These are phyloP conservation scores for Noccaea caerulescens DNA, from an alignment of 345 rosid species.

Conservation along the genomic window DNA sequence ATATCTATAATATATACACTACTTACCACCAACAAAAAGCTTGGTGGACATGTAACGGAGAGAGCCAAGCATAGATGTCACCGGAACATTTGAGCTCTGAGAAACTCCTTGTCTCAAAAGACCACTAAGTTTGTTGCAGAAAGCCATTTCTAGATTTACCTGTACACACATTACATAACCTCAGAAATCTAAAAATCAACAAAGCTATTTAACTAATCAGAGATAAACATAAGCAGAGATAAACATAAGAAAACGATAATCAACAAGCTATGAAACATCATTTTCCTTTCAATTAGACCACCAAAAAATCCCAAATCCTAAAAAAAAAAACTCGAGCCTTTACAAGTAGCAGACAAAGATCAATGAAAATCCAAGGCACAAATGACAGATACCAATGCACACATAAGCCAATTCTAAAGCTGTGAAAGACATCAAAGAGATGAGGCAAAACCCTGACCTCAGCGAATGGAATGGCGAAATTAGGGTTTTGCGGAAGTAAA, in stretches of 20 bases:
- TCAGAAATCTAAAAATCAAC: background rate
- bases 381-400: background rate
- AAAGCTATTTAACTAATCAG: background rate
- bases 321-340: background rate
- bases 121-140: conserved; percentile 59
- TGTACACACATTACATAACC: background rate
- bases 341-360: background rate
- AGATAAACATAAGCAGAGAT: too few relatives aligned
- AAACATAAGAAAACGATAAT: background rate
- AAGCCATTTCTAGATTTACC: conserved; percentile 55
- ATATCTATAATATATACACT: background rate
- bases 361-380: background rate
- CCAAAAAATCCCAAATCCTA: background rate
- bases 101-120: conserved; percentile 52
- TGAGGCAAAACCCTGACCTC: conserved; percentile 21
- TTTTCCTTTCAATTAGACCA: conserved; percentile 3
- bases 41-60: conserved; percentile 60
- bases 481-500: conserved; percentile 25
- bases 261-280: background rate
- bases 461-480: conserved; percentile 2
- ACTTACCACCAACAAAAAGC: conserved; percentile 82
- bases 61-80: conserved; percentile 59
- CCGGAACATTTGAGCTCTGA: conserved; percentile 50
- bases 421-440: background rate
- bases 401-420: background rate